Evolutionary conservation across 2,329 filamentous ascomycete species (phyloP), one percentile per base, ranked within the genome.

Genomic region (Colletotrichum coccodes): DNA sequence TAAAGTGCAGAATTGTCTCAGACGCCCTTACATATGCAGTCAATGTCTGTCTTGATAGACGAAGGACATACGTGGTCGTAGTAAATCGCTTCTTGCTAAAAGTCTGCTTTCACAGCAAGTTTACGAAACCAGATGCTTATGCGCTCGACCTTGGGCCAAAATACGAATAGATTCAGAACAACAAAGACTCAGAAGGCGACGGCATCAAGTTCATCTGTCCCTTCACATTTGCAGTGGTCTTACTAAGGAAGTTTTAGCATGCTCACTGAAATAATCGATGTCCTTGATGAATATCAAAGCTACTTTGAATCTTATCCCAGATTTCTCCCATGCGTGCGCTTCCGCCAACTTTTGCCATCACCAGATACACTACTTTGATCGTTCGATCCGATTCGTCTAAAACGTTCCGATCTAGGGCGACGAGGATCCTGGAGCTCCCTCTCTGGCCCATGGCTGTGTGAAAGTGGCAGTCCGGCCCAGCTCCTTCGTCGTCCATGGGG

Each of bases 341-440:
- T 9, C 21, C 16, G 18, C 26, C 11, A 4, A 16, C 14, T 9
- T 50, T 54, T 7, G 26, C 28, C 12, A 65, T 26, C 3, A 61
- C 47, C 5, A 68, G 23, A 7, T 68, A 64, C 12, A 68, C 32
- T 14, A 50, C 8, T 4, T 47, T 50, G 8, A 64, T 12, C 1
- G n/a, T 6, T 28, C 23, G 83, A 53, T 12, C 54, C 36, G 30
- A 28, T 12, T 56, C 36, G 14, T 60, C n/a, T n/a, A 2, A 23
- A 6, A 44, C 42, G 9, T 68, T 60, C 6, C 60, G 44, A 14
- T 64, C 65, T 3, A 68, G 28, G 5, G 65, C 32, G 9, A 64
- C 38, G 7, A 53, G 23, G 7, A 64, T 52, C 12, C 49, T 36
- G 18, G 47, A 26, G 23, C 21, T 38, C 0, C 32, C 23, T 1